Evolutionary conservation across 192 early-diverging fungal species (phyloP).

Genomic region (Fimicolochytrium jonesii): DNA sequence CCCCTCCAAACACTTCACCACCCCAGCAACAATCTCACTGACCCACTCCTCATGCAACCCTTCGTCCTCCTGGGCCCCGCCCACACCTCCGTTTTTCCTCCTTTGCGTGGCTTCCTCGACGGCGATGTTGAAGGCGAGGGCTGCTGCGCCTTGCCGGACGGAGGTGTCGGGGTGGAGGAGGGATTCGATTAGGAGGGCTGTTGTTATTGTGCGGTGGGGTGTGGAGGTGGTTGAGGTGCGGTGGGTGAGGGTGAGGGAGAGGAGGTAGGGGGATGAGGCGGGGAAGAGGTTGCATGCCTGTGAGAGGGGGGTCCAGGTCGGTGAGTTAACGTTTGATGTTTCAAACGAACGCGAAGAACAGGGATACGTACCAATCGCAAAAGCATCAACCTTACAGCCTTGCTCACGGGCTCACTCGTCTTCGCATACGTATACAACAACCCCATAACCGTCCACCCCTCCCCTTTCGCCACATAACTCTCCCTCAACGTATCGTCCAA

Average conservation of each 20-base stretch:
- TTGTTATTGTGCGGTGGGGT: slow-evolving; percentile 47
- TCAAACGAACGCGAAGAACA: too few species aligned
- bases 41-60: slow-evolving; percentile 67
- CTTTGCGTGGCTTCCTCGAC: slow-evolving; percentile 45
- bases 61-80: slow-evolving; percentile 11
- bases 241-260: slow-evolving; percentile 11
- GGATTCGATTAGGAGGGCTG: slow-evolving; percentile 57
- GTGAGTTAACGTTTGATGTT: background rate
- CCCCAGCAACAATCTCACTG: slow-evolving; percentile 62
- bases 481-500: slow-evolving; percentile 38
- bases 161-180: slow-evolving; percentile 49
- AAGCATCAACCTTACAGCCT: slow-evolving; percentile 52
- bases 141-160: slow-evolving; percentile 60
- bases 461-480: slow-evolving; percentile 40
- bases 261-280: slow-evolving; percentile 31
- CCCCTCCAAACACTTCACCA: slow-evolving; percentile 53
- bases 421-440: background rate
- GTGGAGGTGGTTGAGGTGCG: slow-evolving; percentile 17
- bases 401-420: slow-evolving; percentile 41
- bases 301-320: background rate
- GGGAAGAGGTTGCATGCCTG: slow-evolving; percentile 57
- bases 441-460: slow-evolving; percentile 1
- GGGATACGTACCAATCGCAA: slow-evolving; percentile 47
- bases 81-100: slow-evolving; percentile 13
- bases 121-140: slow-evolving; percentile 65